phyloP scores from a whole-genome alignment of 176 grass and related monocot genomes.

The Saccharum officinarum region DNA sequence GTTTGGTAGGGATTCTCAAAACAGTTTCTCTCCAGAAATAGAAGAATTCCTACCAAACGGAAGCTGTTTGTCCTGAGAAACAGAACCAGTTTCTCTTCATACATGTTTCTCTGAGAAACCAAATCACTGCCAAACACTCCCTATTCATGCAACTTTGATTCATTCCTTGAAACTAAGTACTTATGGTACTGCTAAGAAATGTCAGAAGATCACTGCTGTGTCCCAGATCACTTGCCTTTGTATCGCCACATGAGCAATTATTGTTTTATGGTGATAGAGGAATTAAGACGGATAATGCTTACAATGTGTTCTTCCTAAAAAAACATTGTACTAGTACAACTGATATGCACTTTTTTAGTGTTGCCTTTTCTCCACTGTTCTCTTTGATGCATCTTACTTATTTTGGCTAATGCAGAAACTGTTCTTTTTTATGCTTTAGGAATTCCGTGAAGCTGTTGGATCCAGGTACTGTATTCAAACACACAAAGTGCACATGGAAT shows the following conservation, averaged over 20 bases:
- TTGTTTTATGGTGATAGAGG: not conserved
- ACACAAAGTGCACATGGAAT: not conserved
- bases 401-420: slow-evolving; percentile 39
- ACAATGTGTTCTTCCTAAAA: not conserved
- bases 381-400: not conserved
- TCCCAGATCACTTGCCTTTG: not conserved
- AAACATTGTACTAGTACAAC: not conserved
- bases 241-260: not conserved
- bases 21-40: not conserved
- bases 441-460: slow-evolving; percentile 43
- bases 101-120: not conserved
- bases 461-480: slow-evolving; percentile 54
- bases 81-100: not conserved
- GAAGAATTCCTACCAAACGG: not conserved
- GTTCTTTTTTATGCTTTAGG: slow-evolving; percentile 63
- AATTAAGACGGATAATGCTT: not conserved
- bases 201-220: not conserved
- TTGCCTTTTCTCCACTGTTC: not conserved
- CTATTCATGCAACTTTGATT: not conserved
- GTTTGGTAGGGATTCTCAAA: not conserved
- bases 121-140: not conserved
- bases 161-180: not conserved
- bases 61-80: not conserved
- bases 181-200: not conserved
- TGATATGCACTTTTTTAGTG: not conserved